Evolutionary conservation across 495 filamentous ascomycete genomes (phyloP).

Genomic region (Aspergillus affinis): DNA sequence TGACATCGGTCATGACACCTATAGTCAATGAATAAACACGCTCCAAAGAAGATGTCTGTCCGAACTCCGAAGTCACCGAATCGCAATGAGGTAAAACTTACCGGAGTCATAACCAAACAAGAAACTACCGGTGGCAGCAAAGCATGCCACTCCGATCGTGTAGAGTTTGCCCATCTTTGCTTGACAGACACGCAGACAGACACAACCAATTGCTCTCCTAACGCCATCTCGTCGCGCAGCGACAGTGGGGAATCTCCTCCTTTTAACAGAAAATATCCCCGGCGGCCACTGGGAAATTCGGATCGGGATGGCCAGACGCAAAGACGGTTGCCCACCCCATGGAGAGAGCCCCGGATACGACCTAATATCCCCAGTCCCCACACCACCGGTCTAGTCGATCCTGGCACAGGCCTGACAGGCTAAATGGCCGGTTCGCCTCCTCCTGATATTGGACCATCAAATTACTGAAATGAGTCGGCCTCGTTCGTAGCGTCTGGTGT

Average conservation of each 20-base stretch:
- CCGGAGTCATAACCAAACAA: constrained; percentile 13
- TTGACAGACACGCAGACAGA: too few relatives aligned
- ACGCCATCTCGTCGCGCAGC: neutral
- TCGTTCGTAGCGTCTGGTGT: neutral
- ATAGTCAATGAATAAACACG: neutral
- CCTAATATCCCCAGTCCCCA: neutral
- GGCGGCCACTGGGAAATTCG: too few relatives aligned
- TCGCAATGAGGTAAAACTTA: neutral
- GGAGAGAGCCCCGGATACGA: neutral
- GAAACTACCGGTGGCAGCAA: constrained; percentile 12
- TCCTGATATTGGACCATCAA: neutral
- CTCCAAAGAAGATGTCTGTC: neutral
- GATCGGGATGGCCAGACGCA: neutral
- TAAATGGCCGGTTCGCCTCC: neutral
- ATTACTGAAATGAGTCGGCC: neutral
- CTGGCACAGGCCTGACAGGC: neutral
- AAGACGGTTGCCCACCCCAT: neutral
- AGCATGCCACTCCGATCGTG: constrained; percentile 9
- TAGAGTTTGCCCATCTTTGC: constrained; percentile 5
- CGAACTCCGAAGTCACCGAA: too few relatives aligned
- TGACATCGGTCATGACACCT: constrained; percentile 57
- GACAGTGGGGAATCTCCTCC: neutral
- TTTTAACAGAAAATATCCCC: neutral
- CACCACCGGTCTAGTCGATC: neutral
- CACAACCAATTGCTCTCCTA: neutral